Base-by-base conservation (phyloP, 768 basidiomycete genomes). In the Tephrocybe sp. region DNA sequence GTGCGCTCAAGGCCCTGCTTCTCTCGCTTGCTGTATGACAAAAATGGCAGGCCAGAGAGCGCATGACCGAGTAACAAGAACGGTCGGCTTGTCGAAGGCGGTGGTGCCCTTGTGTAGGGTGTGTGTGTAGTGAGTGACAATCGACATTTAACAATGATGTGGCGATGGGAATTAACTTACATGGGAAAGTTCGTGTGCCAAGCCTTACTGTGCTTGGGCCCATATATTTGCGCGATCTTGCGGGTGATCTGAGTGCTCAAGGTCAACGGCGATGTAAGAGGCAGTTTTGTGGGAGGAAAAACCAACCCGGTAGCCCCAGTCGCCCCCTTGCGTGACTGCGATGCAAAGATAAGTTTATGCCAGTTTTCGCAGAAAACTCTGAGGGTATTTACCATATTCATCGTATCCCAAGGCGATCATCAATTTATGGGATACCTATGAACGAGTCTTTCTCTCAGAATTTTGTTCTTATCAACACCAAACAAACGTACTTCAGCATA, bases 391-490 rank as follows among this genome's bases (percentile, higher is more conserved):
- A 43, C 77, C 77, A 55, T 79, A 80, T 56, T 79, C 66, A 11
- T 70, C 47, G 55, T 80, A 79, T 4, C 77, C 76, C 4, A 77
- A 62, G 0, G 70, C 57, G 2, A 75, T 49, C 77, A 81, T 81
- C 32, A 81, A 44, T 48, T 78, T 79, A 45, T 77, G 62, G 1
- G 64, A 67, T 11, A 78, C 63, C 73, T 78, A 24, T 22, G 28
- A 18, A 46, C 21, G 9, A 15, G 31, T 28, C 18, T 18, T n/a
- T 15, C 16, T 15, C 22, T 47, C 6, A 69, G 68, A 32, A 68
- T 72, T 15, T 9, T 16, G 34, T 35, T 35, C 15, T 16, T 5
- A 16, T 5, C n/a, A n/a, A n/a, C n/a, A n/a, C n/a, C 16, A n/a
- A 5, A 15, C 34, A 39, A 26, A 34, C 54, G 9, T 36, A 78